These are phyloP conservation scores for Citrus maxima DNA, from an alignment of 345 rosid species.

Conservation along the genomic window DNA sequence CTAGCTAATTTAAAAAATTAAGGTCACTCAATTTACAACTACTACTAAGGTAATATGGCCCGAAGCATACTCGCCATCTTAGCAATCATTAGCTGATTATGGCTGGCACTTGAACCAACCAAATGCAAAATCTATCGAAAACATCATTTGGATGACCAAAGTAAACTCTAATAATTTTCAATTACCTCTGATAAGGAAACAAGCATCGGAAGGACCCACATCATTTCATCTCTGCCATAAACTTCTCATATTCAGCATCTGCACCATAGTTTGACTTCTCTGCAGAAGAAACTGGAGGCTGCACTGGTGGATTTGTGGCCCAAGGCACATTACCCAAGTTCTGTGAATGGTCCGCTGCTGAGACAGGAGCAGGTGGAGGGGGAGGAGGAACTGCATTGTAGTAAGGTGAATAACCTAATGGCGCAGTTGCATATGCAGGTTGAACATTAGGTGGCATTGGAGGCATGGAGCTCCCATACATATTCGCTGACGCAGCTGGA, in stretches of 20 bases:
- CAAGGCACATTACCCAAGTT: constrained; percentile 68
- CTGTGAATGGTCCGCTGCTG: constrained; percentile 54
- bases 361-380: constrained; percentile 43
- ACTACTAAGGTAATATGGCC: not conserved
- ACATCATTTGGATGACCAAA: not conserved
- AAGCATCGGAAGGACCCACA: constrained; percentile 10
- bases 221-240: constrained; percentile 98
- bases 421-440: constrained; percentile 51
- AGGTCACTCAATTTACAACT: not conserved
- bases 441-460: constrained; percentile 46
- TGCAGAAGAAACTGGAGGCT: constrained; percentile 44
- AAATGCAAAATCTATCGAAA: not conserved
- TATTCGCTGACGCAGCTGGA: constrained; percentile 48
- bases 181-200: constrained; percentile 48
- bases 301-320: constrained; percentile 59
- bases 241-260: constrained; percentile 91
- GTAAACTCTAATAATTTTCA: not conserved
- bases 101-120: not conserved
- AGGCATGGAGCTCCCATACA: constrained; percentile 44
- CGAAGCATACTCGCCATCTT: not conserved
- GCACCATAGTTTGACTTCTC: constrained; percentile 61
- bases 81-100: not conserved
- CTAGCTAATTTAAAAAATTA: not conserved
- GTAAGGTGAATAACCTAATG: constrained; percentile 68
- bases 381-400: constrained; percentile 79